Evolutionary conservation across 768 basidiomycete species (phyloP).

Genomic region (Rhodosporidiobolus sp.): DNA sequence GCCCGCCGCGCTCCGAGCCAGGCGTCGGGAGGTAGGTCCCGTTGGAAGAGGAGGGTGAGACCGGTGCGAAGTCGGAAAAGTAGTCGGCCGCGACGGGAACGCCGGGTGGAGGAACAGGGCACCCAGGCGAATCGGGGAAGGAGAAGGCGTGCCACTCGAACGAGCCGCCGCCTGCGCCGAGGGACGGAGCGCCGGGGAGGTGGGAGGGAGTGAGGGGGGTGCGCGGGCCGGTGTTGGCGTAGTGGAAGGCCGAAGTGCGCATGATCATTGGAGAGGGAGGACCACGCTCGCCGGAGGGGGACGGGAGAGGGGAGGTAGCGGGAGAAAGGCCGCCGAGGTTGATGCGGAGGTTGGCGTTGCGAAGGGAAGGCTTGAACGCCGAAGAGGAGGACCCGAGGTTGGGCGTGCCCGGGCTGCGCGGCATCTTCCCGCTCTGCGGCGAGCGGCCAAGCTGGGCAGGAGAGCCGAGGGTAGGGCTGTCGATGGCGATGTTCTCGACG

Average conservation of each 20-base stretch:
- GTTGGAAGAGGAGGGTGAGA: slow-evolving; percentile 13
- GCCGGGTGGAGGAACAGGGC: slow-evolving; percentile 2
- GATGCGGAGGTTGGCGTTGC: not conserved
- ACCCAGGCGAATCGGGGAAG: slow-evolving; percentile 29
- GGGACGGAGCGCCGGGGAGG: slow-evolving; percentile 26
- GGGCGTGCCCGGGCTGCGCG: not conserved
- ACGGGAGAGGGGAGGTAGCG: slow-evolving; percentile 1
- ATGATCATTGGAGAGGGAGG: slow-evolving; percentile 23
- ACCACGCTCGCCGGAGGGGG: not conserved
- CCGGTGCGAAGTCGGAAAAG: slow-evolving; percentile 6
- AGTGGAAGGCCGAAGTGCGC: slow-evolving; percentile 32
- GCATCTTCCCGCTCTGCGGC: not conserved
- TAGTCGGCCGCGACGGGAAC: slow-evolving; percentile 10
- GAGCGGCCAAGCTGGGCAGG: not conserved
- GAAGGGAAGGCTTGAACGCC: slow-evolving; percentile 2
- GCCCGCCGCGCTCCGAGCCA: not conserved
- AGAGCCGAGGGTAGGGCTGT: not conserved
- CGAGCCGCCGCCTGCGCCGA: slow-evolving; percentile 1
- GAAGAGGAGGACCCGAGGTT: not conserved
- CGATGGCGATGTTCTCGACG: slow-evolving; percentile 1
- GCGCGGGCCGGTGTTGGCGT: slow-evolving; percentile 21
- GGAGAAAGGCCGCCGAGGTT: not conserved
- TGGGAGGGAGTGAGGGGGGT: slow-evolving; percentile 41
- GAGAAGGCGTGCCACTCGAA: slow-evolving; percentile 29
- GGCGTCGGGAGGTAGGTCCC: slow-evolving; percentile 1